Conservation (phyloP, 768 basidiomycete species). For the Nevesoporus exiguus region DNA sequence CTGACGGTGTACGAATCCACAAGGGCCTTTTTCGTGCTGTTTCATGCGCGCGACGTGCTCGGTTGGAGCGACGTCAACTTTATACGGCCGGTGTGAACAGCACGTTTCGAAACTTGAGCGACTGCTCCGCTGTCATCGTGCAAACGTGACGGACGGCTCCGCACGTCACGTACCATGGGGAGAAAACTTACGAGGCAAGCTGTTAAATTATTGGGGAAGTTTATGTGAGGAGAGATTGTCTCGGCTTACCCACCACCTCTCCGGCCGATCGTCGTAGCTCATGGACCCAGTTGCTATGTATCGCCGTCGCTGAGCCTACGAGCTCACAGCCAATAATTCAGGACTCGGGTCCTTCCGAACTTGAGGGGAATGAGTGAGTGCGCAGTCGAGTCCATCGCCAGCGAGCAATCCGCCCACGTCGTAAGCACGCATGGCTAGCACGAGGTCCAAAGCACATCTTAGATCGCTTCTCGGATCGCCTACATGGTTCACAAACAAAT, state of each 20-base stretch:
- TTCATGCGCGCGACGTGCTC: neutral
- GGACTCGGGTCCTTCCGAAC: too few relatives aligned
- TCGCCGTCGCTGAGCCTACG: neutral
- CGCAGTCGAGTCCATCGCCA: too few relatives aligned
- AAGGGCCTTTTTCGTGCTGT: neutral
- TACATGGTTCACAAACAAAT: too few relatives aligned
- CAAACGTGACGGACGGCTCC: neutral
- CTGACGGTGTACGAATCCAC: neutral
- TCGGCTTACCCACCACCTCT: too few relatives aligned
- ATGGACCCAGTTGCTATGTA: neutral
- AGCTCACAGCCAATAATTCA: neutral
- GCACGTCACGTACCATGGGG: too few relatives aligned
- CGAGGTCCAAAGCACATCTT: too few relatives aligned
- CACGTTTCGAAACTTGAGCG: neutral
- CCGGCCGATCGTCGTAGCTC: neutral
- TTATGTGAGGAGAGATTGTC: neutral
- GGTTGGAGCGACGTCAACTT: too few relatives aligned
- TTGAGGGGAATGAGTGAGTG: too few relatives aligned
- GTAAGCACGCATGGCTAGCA: too few relatives aligned
- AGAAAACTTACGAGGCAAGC: too few relatives aligned
- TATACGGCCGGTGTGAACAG: neutral
- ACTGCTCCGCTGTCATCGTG: neutral
- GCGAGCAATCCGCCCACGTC: too few relatives aligned
- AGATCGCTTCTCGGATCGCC: too few relatives aligned
- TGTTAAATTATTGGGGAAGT: neutral